Percentiles rank a stretch among this genome's conserved stretches.
Conservation (phyloP, 176 grass and related monocot species). For the Paspalum notatum region DNA sequence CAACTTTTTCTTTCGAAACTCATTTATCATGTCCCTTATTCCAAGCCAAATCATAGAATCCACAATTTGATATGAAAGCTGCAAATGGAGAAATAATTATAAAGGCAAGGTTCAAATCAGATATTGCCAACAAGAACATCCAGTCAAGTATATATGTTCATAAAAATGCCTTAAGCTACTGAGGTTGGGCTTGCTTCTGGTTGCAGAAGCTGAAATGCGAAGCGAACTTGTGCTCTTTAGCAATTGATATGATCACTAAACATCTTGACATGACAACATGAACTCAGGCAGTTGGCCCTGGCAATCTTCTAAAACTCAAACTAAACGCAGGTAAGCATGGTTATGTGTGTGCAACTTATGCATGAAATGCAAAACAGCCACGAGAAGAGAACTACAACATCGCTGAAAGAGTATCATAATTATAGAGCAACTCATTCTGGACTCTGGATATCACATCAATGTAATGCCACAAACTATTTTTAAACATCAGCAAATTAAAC, state of each 20-base stretch:
- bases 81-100: conserved; percentile 35
- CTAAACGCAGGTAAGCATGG: conserved; percentile 4
- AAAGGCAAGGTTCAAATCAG: conserved; percentile 21
- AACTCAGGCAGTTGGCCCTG: not conserved
- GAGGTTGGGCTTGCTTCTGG: not conserved
- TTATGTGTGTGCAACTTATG: not conserved
- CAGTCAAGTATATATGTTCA: conserved; percentile 35
- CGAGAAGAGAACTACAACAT: not conserved
- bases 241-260: conserved; percentile 3
- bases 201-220: conserved; percentile 18
- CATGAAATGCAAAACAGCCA: not conserved
- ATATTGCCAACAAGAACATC: not conserved
- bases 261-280: not conserved
- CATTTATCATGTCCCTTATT: conserved; percentile 98
- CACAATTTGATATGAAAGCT: conserved; percentile 97
- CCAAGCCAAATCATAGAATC: conserved; percentile 99
- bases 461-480: no score
- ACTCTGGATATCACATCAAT: not conserved
- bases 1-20: conserved; percentile 95
- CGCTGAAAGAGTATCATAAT: not conserved
- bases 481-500: not conserved
- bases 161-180: not conserved
- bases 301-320: not conserved
- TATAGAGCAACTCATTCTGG: not conserved
- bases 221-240: not conserved